Conservation (phyloP, 1,139 yeast genomes). For the Geotrichum carabidarum region DNA sequence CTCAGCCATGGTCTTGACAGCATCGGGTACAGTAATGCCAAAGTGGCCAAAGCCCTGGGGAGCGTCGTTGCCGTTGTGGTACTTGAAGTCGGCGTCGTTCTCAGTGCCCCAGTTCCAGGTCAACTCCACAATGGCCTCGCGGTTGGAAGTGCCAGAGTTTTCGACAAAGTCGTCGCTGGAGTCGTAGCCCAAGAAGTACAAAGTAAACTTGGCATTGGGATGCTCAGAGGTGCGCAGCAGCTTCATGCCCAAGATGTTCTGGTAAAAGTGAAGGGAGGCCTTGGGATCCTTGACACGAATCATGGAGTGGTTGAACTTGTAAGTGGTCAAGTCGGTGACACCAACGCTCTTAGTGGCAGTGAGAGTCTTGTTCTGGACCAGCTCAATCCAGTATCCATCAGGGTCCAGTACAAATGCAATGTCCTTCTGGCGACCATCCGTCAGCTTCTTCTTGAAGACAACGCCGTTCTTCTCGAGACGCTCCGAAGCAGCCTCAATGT, state of each 20-base stretch:
- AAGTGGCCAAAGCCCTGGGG: slow-evolving; percentile 85
- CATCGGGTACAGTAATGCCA: slow-evolving; percentile 66
- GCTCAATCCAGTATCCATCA: slow-evolving; percentile 94
- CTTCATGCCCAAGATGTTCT: slow-evolving; percentile 73
- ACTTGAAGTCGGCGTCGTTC: slow-evolving; percentile 62
- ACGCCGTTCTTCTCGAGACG: slow-evolving; percentile 55
- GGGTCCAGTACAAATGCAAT: slow-evolving; percentile 95
- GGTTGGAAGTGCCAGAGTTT: slow-evolving; percentile 31
- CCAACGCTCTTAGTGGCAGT: slow-evolving; percentile 28
- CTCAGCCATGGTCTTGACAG: slow-evolving; percentile 51
- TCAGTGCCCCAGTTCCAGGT: slow-evolving; percentile 97
- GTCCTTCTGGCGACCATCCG: slow-evolving; percentile 86
- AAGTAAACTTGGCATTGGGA: slow-evolving; percentile 70
- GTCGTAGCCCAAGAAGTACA: slow-evolving; percentile 75
- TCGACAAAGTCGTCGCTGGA: slow-evolving; percentile 36
- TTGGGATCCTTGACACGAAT: slow-evolving; percentile 82
- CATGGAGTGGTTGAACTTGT: slow-evolving; percentile 86
- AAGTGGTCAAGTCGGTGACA: slow-evolving; percentile 38
- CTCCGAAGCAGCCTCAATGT: slow-evolving; percentile 59
- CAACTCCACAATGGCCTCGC: slow-evolving; percentile 74
- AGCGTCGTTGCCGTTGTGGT: slow-evolving; percentile 79
- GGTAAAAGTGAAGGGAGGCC: slow-evolving; percentile 70
- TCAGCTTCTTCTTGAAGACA: slow-evolving; percentile 69
- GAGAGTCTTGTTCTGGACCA: slow-evolving; percentile 57
- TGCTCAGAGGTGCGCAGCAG: slow-evolving; percentile 52